Evolutionary conservation across 768 basidiomycete species (phyloP).

Genomic region (Candolleomyces eurysporus): DNA sequence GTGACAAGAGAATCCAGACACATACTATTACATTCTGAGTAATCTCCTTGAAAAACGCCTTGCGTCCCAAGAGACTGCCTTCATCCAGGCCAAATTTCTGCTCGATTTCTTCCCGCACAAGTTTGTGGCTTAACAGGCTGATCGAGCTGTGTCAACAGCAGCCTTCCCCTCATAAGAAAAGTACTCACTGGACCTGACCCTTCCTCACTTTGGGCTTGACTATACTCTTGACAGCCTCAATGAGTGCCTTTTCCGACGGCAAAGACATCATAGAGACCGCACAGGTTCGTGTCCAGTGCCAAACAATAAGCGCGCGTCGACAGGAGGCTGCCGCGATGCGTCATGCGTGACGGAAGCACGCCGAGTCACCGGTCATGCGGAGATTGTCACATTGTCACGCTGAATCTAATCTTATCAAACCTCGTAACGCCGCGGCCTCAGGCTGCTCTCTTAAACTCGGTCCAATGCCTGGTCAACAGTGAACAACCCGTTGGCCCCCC

Average conservation of each 20-base stretch:
- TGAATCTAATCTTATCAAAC: constrained; percentile 4
- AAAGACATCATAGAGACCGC: neutral
- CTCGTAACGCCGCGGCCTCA: no score
- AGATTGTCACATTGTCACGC: no score
- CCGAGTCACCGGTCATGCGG: no score
- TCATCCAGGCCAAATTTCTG: constrained; percentile 39
- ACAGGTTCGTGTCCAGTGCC: neutral
- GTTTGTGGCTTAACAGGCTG: constrained; percentile 47
- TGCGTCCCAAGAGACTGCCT: constrained; percentile 41
- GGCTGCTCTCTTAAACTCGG: constrained; percentile 1
- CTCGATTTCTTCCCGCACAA: constrained; percentile 53
- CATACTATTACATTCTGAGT: constrained; percentile 38
- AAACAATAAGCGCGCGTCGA: constrained; percentile 4
- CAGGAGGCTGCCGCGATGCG: no score
- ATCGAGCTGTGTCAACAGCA: neutral
- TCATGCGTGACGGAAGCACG: no score
- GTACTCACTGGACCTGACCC: neutral
- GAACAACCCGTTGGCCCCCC: neutral
- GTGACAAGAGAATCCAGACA: neutral
- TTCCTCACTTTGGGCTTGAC: neutral
- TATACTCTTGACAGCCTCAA: neutral
- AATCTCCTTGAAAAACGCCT: constrained; percentile 41
- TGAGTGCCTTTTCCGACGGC: neutral
- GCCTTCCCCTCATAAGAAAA: neutral
- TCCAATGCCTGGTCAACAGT: neutral